A percentile compares a stretch with the other conserved stretches of the same genome.
Conservation (phyloP, 768 basidiomycete genomes). For the Termitomyces sp. region DNA sequence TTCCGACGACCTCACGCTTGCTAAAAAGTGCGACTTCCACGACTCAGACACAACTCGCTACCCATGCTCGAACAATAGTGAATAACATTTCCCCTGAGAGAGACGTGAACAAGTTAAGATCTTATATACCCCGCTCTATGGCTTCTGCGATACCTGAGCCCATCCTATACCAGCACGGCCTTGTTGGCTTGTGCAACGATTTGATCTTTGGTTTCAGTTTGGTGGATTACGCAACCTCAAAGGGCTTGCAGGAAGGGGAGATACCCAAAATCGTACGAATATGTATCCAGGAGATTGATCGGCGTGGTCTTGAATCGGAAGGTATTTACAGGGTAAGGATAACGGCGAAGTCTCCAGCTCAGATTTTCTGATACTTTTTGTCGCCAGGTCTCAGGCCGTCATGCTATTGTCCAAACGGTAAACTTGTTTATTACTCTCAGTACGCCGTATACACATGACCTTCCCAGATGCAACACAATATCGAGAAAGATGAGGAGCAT, state of each 20-base stretch:
- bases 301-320: slow-evolving; percentile 72
- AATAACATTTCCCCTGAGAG: slow-evolving; percentile 67
- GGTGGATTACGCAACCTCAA: slow-evolving; percentile 84
- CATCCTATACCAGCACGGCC: slow-evolving; percentile 72
- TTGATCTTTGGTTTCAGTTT: slow-evolving; percentile 88
- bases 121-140: slow-evolving; percentile 60
- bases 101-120: slow-evolving; percentile 60
- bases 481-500: slow-evolving; percentile 77
- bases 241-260: slow-evolving; percentile 68
- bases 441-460: background rate
- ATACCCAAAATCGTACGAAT: slow-evolving; percentile 79
- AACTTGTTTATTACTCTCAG: slow-evolving; percentile 19
- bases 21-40: slow-evolving; percentile 66
- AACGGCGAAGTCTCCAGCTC: slow-evolving; percentile 2
- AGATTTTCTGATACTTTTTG: slow-evolving; percentile 1
- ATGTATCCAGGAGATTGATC: slow-evolving; percentile 82
- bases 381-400: slow-evolving; percentile 77
- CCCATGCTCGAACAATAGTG: slow-evolving; percentile 60
- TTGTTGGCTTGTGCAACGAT: slow-evolving; percentile 84
- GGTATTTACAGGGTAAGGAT: slow-evolving; percentile 73
- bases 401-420: slow-evolving; percentile 82
- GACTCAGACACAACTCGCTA: slow-evolving; percentile 73
- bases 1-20: background rate
- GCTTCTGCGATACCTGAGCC: slow-evolving; percentile 68
- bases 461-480: slow-evolving; percentile 74